These are phyloP conservation scores for Corinectria fuckeliana DNA, from an alignment of 2,329 filamentous ascomycete species.

Conservation along the genomic window DNA sequence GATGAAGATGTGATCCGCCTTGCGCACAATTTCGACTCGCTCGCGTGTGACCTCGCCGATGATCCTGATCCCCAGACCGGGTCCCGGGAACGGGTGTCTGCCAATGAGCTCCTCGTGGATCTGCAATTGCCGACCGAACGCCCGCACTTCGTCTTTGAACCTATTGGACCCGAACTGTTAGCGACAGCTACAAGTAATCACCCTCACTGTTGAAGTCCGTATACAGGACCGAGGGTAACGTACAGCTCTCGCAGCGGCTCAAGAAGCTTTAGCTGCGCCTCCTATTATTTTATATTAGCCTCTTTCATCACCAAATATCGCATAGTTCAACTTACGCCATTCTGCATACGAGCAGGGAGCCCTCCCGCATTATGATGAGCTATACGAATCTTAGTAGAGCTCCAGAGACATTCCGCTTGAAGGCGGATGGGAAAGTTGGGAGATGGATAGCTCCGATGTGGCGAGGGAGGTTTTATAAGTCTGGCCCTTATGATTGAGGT, in stretches of 20 bases:
- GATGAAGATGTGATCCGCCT: slow-evolving; percentile 82
- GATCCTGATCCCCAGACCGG: slow-evolving; percentile 76
- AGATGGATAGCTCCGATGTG: background rate
- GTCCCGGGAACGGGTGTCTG: slow-evolving; percentile 78
- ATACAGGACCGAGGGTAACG: slow-evolving; percentile 8
- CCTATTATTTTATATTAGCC: slow-evolving; percentile 25
- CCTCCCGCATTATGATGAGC: slow-evolving; percentile 25
- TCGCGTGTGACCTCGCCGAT: slow-evolving; percentile 82
- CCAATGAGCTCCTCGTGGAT: slow-evolving; percentile 18
- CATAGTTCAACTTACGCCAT: background rate
- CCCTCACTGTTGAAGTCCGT: background rate
- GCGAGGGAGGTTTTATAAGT: background rate
- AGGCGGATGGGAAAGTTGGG: slow-evolving; percentile 3
- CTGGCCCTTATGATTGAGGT: slow-evolving; percentile 8
- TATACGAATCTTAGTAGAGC: slow-evolving; percentile 9
- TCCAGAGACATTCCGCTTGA: slow-evolving; percentile 4
- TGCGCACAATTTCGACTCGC: slow-evolving; percentile 76
- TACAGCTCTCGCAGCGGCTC: slow-evolving; percentile 55
- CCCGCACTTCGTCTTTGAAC: slow-evolving; percentile 78
- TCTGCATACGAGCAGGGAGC: slow-evolving; percentile 53
- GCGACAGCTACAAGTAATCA: slow-evolving; percentile 5
- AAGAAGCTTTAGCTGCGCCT: slow-evolving; percentile 20
- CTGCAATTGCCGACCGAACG: background rate
- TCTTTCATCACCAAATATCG: background rate
- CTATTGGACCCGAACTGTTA: background rate